Evolutionary conservation across 2,329 filamentous ascomycete species (phyloP), one percentile per base, ranked within the genome.

Genomic region (Fusarium robinianum): DNA sequence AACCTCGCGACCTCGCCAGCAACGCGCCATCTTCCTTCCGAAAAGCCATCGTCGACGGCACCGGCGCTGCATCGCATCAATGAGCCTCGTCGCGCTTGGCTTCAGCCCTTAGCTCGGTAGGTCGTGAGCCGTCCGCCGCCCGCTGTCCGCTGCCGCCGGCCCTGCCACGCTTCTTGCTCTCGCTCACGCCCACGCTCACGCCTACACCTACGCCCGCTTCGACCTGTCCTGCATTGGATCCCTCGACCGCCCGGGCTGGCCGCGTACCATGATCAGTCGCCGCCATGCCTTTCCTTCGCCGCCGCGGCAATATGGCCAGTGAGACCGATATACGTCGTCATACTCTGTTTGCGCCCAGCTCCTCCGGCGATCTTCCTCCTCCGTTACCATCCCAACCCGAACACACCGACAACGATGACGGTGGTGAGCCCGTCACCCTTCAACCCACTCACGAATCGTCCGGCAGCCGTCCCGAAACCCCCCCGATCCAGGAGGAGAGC

Each of bases 211-310:
- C 51, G 17, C 30, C 14, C 23, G 30, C 23, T 29, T 39, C 32
- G 23, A 33, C 32, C 25, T 23, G 9, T 23, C 21, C 15, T 22
- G 33, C 39, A 14, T 17, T 24, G 16, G 34, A 30, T 30, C 29
- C 35, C 45, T 31, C 40, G 31, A 48, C 41, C 37, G 48, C 48
- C 49, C 41, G 43, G 60, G 51, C 55, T 57, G 58, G 56, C 61
- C 46, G 56, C 58, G 58, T 65, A 68, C 53, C 63, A 73, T 72
- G 70, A 69, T 51, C 64, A 63, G 58, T 62, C 61, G 64, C 63
- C 63, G 68, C 54, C 61, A 83, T 83, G 79, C 78, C 79, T 61
- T 80, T 83, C 58, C 71, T 82, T 69, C 79, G 79, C 70, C 79
- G 79, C 67, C 78, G 78, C 65, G 79, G 77, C 70, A 78, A 76